A percentile compares a stretch with the other conserved stretches of the same genome.
Conservation (phyloP, 2,329 filamentous ascomycete species). For the Zasmidium citrigriseum region DNA sequence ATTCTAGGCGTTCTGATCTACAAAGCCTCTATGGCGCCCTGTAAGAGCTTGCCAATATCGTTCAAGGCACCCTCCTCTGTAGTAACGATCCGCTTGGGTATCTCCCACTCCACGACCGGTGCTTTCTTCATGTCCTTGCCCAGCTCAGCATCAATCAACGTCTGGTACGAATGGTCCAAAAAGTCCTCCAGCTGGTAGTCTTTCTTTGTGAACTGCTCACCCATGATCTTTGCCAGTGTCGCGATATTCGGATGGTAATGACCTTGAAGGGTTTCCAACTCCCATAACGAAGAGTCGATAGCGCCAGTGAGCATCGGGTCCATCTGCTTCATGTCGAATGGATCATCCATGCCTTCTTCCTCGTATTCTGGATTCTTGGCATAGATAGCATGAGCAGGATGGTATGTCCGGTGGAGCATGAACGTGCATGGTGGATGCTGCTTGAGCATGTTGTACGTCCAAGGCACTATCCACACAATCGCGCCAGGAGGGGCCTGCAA, state of each 20-base stretch:
- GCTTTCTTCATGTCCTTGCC: slow-evolving; percentile 80
- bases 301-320: slow-evolving; percentile 85
- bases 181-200: slow-evolving; percentile 97
- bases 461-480: slow-evolving; percentile 85
- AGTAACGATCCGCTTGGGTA: slow-evolving; percentile 79
- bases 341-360: slow-evolving; percentile 67
- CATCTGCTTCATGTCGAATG: slow-evolving; percentile 71
- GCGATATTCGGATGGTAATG: slow-evolving; percentile 98
- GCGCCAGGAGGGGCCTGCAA: slow-evolving; percentile 88
- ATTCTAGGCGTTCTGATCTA: too few species aligned
- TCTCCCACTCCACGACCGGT: slow-evolving; percentile 90
- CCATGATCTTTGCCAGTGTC: slow-evolving; percentile 88
- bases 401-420: slow-evolving; percentile 78
- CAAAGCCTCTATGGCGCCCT: slow-evolving; percentile 25
- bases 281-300: slow-evolving; percentile 93
- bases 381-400: slow-evolving; percentile 35
- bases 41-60: slow-evolving; percentile 27
- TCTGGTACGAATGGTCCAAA: slow-evolving; percentile 89
- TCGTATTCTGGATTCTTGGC: slow-evolving; percentile 40
- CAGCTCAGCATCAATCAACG: slow-evolving; percentile 81
- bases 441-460: slow-evolving; percentile 93
- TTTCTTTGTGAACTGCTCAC: slow-evolving; percentile 96
- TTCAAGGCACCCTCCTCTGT: slow-evolving; percentile 32
- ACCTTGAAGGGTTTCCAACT: slow-evolving; percentile 83
- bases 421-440: slow-evolving; percentile 89